These are phyloP conservation scores for Suhomyces faveliae DNA, from an alignment of 805 yeast species.

Conservation along the genomic window DNA sequence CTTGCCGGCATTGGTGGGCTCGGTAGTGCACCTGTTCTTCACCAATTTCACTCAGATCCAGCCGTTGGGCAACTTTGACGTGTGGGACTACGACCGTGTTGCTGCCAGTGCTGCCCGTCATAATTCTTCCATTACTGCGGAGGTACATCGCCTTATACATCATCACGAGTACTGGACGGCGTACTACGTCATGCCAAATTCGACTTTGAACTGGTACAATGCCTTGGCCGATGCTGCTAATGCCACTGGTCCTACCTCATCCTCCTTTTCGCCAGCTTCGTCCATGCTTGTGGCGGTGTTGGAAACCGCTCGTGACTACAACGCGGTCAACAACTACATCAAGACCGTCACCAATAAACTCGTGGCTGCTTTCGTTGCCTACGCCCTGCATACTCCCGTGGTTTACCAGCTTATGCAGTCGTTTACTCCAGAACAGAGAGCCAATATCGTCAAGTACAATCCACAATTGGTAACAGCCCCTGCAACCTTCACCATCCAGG, in stretches of 20 bases:
- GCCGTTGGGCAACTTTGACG: slow-evolving; percentile 22
- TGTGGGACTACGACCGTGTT: slow-evolving; percentile 20
- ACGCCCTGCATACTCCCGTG: slow-evolving; percentile 20
- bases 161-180: slow-evolving; percentile 32
- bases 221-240: slow-evolving; percentile 15
- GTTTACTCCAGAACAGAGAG: slow-evolving; percentile 8
- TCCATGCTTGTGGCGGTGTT: slow-evolving; percentile 25
- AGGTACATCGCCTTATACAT: slow-evolving; percentile 28
- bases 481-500: slow-evolving; percentile 24
- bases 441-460: slow-evolving; percentile 13
- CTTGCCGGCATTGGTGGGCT: slow-evolving; percentile 26
- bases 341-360: slow-evolving; percentile 16
- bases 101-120: slow-evolving; percentile 17
- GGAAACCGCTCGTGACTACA: slow-evolving; percentile 35
- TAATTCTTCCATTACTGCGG: slow-evolving; percentile 23
- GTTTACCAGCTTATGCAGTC: slow-evolving; percentile 14
- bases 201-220: slow-evolving; percentile 23
- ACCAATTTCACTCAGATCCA: slow-evolving; percentile 19
- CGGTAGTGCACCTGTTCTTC: slow-evolving; percentile 19
- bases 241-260: slow-evolving; percentile 1
- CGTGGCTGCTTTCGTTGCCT: slow-evolving; percentile 15
- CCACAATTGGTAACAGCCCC: slow-evolving; percentile 24
- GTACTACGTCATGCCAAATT: slow-evolving; percentile 28
- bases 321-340: slow-evolving; percentile 26
- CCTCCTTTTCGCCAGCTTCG: slow-evolving; percentile 17